A percentile compares a stretch with the other conserved stretches of the same genome.
Conservation (phyloP, 768 basidiomycete species). For the Gloeostereum incarnatum region DNA sequence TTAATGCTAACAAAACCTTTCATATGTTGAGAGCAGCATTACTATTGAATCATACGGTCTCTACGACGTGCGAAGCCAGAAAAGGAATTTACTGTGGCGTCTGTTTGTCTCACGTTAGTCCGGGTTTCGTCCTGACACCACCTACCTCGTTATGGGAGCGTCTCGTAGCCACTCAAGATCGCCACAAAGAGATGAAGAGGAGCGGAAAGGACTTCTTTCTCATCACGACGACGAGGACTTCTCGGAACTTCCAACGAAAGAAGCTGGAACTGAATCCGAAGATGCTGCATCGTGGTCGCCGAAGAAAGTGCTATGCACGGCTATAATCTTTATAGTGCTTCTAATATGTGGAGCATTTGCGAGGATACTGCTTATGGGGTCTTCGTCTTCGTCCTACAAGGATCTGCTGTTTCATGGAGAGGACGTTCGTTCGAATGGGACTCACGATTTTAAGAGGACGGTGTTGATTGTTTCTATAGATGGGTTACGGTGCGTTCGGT, state of each 20-base stretch:
- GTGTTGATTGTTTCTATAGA: conserved; percentile 84
- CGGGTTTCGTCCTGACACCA: too few species aligned
- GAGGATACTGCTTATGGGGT: conserved; percentile 22
- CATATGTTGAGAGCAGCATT: too few species aligned
- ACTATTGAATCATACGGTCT: too few species aligned
- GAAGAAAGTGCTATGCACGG: conserved; percentile 26
- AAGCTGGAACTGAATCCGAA: conserved; percentile 13
- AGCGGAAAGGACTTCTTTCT: conserved; percentile 28
- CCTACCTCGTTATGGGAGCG: too few species aligned
- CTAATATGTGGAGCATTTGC: conserved; percentile 32
- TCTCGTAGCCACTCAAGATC: too few species aligned
- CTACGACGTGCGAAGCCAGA: too few species aligned
- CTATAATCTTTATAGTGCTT: conserved; percentile 28
- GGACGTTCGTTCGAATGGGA: conserved; percentile 63
- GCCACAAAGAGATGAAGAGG: too few species aligned
- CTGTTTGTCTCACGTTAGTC: too few species aligned
- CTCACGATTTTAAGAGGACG: conserved; percentile 72
- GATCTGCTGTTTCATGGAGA: conserved; percentile 27
- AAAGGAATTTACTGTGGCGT: too few species aligned
- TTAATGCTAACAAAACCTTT: too few species aligned
- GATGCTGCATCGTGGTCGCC: conserved; percentile 22
- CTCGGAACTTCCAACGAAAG: conserved; percentile 4
- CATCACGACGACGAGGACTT: conserved; percentile 12
- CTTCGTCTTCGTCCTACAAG: conserved; percentile 14
- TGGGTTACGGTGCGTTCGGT: conserved; percentile 53